Evolutionary conservation across 2,329 filamentous ascomycete genomes (phyloP).

Genomic region (Alternaria gansuensis): DNA sequence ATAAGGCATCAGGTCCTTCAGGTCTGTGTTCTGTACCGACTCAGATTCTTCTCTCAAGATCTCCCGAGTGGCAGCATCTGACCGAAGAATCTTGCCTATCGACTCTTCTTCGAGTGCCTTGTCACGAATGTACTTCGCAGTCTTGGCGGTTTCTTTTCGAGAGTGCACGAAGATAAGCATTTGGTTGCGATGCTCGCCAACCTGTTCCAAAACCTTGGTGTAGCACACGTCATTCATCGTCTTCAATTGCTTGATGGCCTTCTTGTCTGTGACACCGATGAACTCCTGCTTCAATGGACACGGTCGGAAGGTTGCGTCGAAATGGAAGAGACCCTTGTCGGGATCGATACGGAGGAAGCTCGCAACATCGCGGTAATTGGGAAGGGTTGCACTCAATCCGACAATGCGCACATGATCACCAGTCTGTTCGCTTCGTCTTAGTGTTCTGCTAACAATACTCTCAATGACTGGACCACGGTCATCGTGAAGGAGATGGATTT

Average conservation of each 20-base stretch:
- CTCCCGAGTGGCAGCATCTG: constrained; percentile 89
- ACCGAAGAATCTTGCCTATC: constrained; percentile 92
- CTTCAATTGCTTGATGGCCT: constrained; percentile 98
- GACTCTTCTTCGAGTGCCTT: constrained; percentile 97
- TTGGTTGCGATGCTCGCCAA: constrained; percentile 90
- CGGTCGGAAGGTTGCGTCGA: constrained; percentile 91
- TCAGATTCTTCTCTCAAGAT: constrained; percentile 86
- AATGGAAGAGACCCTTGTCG: constrained; percentile 89
- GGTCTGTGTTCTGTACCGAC: constrained; percentile 80
- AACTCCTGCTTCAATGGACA: constrained; percentile 97
- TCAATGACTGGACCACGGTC: constrained; percentile 96
- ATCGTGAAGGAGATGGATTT: constrained; percentile 97
- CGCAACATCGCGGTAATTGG: constrained; percentile 95
- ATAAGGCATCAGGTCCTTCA: constrained; percentile 94
- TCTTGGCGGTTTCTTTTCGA: constrained; percentile 97
- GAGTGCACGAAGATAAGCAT: constrained; percentile 99
- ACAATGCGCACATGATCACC: constrained; percentile 91
- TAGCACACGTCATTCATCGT: constrained; percentile 99
- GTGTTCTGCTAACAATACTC: constrained; percentile 94
- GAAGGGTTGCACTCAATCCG: constrained; percentile 91
- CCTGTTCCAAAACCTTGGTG: constrained; percentile 95
- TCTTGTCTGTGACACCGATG: constrained; percentile 95
- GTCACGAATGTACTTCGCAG: constrained; percentile 93
- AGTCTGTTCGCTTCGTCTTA: constrained; percentile 91
- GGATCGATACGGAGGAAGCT: constrained; percentile 92